Percentiles rank a stretch among this genome's conserved stretches.
These are phyloP conservation scores for Davidsoniella virescens DNA, from an alignment of 2,329 filamentous ascomycete species.

Conservation along the genomic window DNA sequence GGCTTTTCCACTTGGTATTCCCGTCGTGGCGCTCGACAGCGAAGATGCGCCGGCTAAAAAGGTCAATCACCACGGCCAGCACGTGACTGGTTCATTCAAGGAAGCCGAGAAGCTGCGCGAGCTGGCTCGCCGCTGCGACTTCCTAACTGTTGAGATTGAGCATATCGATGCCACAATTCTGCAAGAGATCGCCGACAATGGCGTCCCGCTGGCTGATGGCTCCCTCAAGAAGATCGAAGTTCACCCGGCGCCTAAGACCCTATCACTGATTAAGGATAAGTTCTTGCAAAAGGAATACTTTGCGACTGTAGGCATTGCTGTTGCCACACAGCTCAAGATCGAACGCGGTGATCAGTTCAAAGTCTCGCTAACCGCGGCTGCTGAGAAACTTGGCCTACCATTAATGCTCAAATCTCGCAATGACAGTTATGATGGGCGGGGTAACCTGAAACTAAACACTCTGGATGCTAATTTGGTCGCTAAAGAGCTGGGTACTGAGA, in stretches of 20 bases:
- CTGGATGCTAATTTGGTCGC: conserved; percentile 43
- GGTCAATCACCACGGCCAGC: conserved; percentile 56
- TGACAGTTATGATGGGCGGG: conserved; percentile 82
- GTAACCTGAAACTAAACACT: conserved; percentile 37
- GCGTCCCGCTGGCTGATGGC: conserved; percentile 36
- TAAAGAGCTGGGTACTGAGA: conserved; percentile 46
- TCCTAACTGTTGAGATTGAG: conserved; percentile 88
- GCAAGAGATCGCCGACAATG: conserved; percentile 58
- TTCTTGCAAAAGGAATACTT: conserved; percentile 77
- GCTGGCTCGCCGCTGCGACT: conserved; percentile 60
- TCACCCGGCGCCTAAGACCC: conserved; percentile 72
- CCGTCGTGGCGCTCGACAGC: conserved; percentile 64
- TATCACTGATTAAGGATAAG: conserved; percentile 87
- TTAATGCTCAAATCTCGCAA: conserved; percentile 87
- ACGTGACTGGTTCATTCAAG: conserved; percentile 79
- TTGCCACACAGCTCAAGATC: conserved; percentile 54
- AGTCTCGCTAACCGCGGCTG: conserved; percentile 46
- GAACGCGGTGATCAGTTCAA: conserved; percentile 36
- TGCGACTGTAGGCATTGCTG: conserved; percentile 47
- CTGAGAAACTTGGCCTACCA: conserved; percentile 55
- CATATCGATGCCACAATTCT: conserved; percentile 83
- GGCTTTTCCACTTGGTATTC: conserved; percentile 57
- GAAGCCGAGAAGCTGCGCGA: conserved; percentile 62
- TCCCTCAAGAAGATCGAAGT: conserved; percentile 38
- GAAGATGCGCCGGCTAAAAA: conserved; percentile 69